Base-by-base conservation (phyloP, 768 basidiomycete genomes). In the Tephrocybe rancida region DNA sequence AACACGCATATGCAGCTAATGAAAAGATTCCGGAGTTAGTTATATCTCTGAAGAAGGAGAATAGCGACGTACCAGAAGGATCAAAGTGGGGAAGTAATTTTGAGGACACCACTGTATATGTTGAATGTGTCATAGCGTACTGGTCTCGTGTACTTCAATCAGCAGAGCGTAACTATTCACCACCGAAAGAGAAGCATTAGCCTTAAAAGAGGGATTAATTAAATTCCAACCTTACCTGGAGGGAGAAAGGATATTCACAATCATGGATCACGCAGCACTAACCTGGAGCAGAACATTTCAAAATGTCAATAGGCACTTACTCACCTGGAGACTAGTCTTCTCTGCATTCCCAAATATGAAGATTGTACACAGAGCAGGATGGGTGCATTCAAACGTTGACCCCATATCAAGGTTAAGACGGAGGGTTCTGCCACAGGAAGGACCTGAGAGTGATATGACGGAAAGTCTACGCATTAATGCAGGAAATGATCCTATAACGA, bases 291-390 rank as follows among this genome's bases (percentile, higher is more conserved):
- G n/a, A n/a, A n/a, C n/a, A n/a, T n/a, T n/a, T n/a, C n/a, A n/a
- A n/a, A n/a, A n/a, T n/a, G n/a, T n/a, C n/a, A n/a, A n/a, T n/a
- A n/a, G n/a, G n/a, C n/a, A n/a, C n/a, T n/a, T n/a, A n/a, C n/a
- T n/a, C 1, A 66, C 70, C 3, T 76, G 71, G 72, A 73, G 72
- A 37, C 48, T 61, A 4, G 62, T 72, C 0, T 73, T 72, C 37
- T 39, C 73, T 9, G 73, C 73, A 3, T 77, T 66, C 55, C 74
- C 71, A 0, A 46, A 53, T 0, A 24, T 76, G 13, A 44, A 61
- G n/a, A 75, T 76, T 22, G 58, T 75, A 8, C 75, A 77, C 44
- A 65, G 70, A 5, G 66, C 74, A 0, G 74, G 74, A 3, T 38
- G 67, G 3, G 68, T 32, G 13, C 30, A 32, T 32, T 32, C 30